Percentiles rank a stretch among this genome's conserved stretches.
Conservation (phyloP, 306 rosid genomes). For the Gillenia trifoliata region DNA sequence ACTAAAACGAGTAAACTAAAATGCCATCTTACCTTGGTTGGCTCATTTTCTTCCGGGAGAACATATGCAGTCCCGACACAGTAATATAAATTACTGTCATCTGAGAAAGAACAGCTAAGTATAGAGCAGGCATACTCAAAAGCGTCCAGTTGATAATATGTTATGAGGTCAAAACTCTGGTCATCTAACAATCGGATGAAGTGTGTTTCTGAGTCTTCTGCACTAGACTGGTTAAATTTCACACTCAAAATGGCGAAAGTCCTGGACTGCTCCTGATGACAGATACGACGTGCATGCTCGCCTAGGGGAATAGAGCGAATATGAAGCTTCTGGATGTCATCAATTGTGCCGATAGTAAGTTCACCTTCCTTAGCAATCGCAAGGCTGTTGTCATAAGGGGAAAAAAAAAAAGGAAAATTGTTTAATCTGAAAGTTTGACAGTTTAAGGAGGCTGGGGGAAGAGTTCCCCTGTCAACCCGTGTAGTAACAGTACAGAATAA, state of each 20-base stretch:
- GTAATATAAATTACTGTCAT: constrained; percentile 83
- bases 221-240: constrained; percentile 64
- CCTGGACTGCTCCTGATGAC: constrained; percentile 98
- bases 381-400: constrained; percentile 47
- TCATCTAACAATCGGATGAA: constrained; percentile 90
- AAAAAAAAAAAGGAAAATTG: background rate
- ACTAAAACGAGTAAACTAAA: background rate
- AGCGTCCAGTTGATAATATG: constrained; percentile 80
- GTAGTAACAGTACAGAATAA: background rate
- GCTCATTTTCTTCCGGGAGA: constrained; percentile 94
- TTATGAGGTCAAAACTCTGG: constrained; percentile 86
- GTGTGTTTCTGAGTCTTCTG: constrained; percentile 85
- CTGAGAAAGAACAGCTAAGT: constrained; percentile 98
- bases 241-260: constrained; percentile 84
- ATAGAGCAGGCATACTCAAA: constrained; percentile 83
- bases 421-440: background rate
- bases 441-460: background rate
- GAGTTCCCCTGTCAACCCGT: background rate
- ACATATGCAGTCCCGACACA: constrained; percentile 97
- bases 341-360: constrained; percentile 96
- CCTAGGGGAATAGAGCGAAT: constrained; percentile 93
- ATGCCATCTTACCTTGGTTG: constrained; percentile 61
- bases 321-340: constrained; percentile 97
- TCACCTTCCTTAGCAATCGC: constrained; percentile 99
- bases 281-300: constrained; percentile 89